Conservation (phyloP, 2,329 filamentous ascomycete species). For the Ophiobolus disseminans region DNA sequence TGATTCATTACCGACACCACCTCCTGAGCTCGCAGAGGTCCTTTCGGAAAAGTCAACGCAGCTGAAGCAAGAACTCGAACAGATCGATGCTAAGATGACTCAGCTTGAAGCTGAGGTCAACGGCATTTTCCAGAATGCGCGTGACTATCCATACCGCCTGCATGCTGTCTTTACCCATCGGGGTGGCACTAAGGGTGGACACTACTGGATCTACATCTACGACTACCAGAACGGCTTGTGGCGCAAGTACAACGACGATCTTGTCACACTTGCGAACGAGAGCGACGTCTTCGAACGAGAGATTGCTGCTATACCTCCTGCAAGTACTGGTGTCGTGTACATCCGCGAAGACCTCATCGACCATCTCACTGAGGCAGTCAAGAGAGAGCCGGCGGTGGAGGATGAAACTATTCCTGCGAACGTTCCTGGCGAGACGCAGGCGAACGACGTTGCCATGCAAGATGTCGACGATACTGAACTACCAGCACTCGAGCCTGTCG, state of each 20-base stretch:
- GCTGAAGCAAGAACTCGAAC: slow-evolving; percentile 34
- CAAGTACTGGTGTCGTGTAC: slow-evolving; percentile 75
- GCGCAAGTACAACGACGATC: slow-evolving; percentile 93
- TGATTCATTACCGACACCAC: slow-evolving; percentile 23
- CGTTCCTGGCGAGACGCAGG: not conserved
- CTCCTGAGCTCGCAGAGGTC: slow-evolving; percentile 25
- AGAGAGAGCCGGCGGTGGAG: slow-evolving; percentile 24
- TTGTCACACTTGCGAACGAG: slow-evolving; percentile 72
- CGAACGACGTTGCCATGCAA: not conserved
- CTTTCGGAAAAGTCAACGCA: slow-evolving; percentile 30
- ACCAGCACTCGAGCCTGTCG: slow-evolving; percentile 10
- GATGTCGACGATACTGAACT: slow-evolving; percentile 10
- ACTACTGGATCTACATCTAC: slow-evolving; percentile 97
- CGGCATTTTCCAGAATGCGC: slow-evolving; percentile 68
- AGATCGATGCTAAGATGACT: slow-evolving; percentile 51
- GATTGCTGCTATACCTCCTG: slow-evolving; percentile 59
- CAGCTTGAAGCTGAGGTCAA: slow-evolving; percentile 58
- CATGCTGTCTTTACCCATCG: slow-evolving; percentile 94
- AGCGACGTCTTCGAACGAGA: slow-evolving; percentile 72
- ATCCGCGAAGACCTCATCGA: slow-evolving; percentile 72
- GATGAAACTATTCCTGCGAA: no score
- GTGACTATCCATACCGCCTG: slow-evolving; percentile 76
- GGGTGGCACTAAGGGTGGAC: slow-evolving; percentile 69
- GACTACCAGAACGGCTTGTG: slow-evolving; percentile 83
- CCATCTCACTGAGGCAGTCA: slow-evolving; percentile 63